Conservation (phyloP, 495 filamentous ascomycete species). For the Choiromyces venosus region DNA sequence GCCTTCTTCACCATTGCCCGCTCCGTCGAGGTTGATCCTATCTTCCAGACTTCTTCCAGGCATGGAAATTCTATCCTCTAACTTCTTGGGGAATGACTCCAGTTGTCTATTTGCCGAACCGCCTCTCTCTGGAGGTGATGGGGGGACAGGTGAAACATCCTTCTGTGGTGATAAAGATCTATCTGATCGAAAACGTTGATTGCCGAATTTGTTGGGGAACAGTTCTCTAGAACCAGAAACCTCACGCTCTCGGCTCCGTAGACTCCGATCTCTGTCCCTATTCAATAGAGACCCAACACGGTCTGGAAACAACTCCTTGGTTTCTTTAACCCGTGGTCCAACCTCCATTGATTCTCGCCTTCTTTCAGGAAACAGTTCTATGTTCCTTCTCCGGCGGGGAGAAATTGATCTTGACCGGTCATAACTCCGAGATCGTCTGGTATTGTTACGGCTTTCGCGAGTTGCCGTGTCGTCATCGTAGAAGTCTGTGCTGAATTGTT, state of each 20-base stretch:
- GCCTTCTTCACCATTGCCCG: conserved; percentile 5
- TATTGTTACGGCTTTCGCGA: background rate
- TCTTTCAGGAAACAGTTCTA: conserved; percentile 37
- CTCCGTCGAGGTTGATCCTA: conserved; percentile 23
- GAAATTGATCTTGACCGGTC: conserved; percentile 23
- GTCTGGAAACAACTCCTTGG: conserved; percentile 34
- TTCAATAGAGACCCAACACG: background rate
- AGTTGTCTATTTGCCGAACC: background rate
- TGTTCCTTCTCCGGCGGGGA: conserved; percentile 13
- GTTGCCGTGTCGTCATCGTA: conserved; percentile 34
- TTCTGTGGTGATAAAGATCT: conserved; percentile 8
- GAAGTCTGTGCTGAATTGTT: conserved; percentile 25
- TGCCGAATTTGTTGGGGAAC: conserved; percentile 24
- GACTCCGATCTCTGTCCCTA: background rate
- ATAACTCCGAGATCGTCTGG: conserved; percentile 20
- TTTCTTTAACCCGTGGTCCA: conserved; percentile 10
- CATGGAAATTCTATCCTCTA: conserved; percentile 33
- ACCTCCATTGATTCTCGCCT: conserved; percentile 19
- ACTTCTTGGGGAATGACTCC: conserved; percentile 31
- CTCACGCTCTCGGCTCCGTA: background rate
- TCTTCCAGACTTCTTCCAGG: conserved; percentile 27
- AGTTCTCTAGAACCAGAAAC: conserved; percentile 18
- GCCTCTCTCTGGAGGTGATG: background rate
- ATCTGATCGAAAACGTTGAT: conserved; percentile 17
- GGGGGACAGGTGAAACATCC: background rate